Base-by-base conservation (phyloP, 192 early-diverging fungal species). In the Coemansia sp. region DNA sequence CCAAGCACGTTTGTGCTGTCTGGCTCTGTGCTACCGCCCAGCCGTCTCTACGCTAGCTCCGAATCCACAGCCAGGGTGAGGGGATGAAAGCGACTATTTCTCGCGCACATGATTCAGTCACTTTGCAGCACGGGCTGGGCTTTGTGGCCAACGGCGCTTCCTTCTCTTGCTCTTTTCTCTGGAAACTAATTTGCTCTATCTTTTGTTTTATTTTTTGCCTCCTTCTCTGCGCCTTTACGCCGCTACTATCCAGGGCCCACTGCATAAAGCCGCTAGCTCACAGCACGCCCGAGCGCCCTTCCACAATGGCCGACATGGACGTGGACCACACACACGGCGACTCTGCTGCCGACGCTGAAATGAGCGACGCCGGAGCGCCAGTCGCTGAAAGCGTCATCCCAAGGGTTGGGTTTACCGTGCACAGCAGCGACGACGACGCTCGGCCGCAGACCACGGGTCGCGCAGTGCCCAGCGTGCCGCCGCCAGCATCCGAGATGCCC, bases 391-490 rank as follows among this genome's bases (percentile, higher is more conserved):
- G 43, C 16, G 16, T 35, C 33, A 61, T 86, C 9, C 86, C 86
- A 28, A 82, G 80, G 59, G 90, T 92, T 59, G 92, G 94, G 79
- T 92, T 93, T 72, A 88, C 90, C 12, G 82, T 92, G 45, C 88
- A 93, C 62, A 88, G 81, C 57, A 77, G 84, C 65, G 92, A 92
- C 38, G 87, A 89, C 71, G 83, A 86, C 35, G 90, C 93, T 20
- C 85, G 85, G 37, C 43, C 43, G 18, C 43, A 47, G 20, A 94
- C 93, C 12, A 74, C 68, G 6, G 91, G 91, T 43, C 87, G 94
- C 14, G 56, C 41, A 20, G 45, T 72, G 37, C 4, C 26, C 6
- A 56, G 88, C 31, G 86, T 92, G 47, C 75, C 86, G 12, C 64
- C 85, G 23, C 90, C 90, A 16, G 75, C 82, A n/a, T 66, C 76